Base-by-base conservation (phyloP, 495 filamentous ascomycete genomes). In the Penicillium soppii region DNA sequence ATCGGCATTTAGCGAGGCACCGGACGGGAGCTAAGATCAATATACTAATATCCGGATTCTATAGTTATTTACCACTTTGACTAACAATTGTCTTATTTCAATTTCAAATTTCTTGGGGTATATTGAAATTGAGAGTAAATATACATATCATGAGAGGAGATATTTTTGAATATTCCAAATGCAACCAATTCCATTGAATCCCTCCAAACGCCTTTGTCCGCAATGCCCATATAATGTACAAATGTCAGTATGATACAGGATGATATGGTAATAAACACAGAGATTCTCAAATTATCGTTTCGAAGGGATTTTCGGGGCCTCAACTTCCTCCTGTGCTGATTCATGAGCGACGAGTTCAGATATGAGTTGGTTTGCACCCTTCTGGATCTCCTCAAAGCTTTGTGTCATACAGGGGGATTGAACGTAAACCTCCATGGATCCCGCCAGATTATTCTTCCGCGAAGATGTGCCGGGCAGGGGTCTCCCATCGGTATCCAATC, bases 401-500 rank as follows among this genome's bases (percentile, higher is more conserved):
- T 56, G 53, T 9, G 45, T 10, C 15, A 63, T 33, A 22, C 47
- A 52, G 25, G 32, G 10, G 15, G 45, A 30, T 6, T 45, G 56
- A 13, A 67, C 21, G 15, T 57, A 29, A n/a, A 74, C 43, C 17
- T 68, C 67, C 35, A 67, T 17, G 7, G 60, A 61, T 7, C 71
- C 71, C 13, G 29, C 58, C 19, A 74, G 15, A 17, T 52, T 29
- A 6, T 51, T 39, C 8, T 40, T 32, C 1, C 21, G 43, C 7
- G 8, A 36, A 20, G 32, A n/a, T n/a, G 29, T 7, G 4, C 43
- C 32, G 3, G 35, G 26, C 20, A 73, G 46, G 3, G 53, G 56
- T 23, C 55, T 73, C 16, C 87, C 87, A 19, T 76, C 53, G n/a
- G 55, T 43, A 58, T 82, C 78, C 54, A 77, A 84, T 1, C 85